Evolutionary conservation across 768 basidiomycete species (phyloP), one percentile per base, ranked within the genome.

Genomic region (Rhizopogon vulgaris): DNA sequence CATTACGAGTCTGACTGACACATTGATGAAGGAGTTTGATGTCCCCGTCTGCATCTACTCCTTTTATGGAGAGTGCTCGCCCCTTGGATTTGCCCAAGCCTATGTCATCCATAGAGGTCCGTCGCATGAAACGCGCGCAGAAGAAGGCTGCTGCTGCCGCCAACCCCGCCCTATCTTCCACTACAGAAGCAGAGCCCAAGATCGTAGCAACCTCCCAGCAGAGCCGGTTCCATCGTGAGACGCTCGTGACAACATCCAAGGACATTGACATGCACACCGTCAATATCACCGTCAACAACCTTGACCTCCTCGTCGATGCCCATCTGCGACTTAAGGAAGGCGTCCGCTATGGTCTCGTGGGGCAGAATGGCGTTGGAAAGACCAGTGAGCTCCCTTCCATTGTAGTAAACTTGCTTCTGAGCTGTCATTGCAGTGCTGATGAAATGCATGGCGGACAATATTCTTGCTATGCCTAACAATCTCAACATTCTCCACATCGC

Each of bases 221-320:
- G 52, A 74, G 73, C 47, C 71, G 78, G 1, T 79, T 79, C 47
- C 75, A 78, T 54, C 69, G 71, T 6, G 77, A 79, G 49, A 75
- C 75, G 4, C 65, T 76, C 43, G 70, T 71, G 41, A 71, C 71
- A 24, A 37, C 54, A 3, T 60, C 57, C 1, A 54, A 50, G 32
- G 73, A 81, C 53, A 70, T 84, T 37, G 82, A 84, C 54, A 66
- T 84, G 18, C 74, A 78, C 41, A 75, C 71, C 41, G 76, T 86
- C 8, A 73, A 69, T 24, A 68, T 85, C 30, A 66, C 74, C 14
- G 70, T 85, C 7, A 78, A 77, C 30, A 67, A 75, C 39, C 68
- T 64, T 30, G 82, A 85, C 47, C 65, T 85, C 15, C 63, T 85
- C 14, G 64, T 67, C 11, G 78, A 80, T 56, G 75, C 76, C 2